Percentiles rank a stretch among this genome's conserved stretches.
Conservation (phyloP, 306 rosid species). For the Trichosanthes truncata region DNA sequence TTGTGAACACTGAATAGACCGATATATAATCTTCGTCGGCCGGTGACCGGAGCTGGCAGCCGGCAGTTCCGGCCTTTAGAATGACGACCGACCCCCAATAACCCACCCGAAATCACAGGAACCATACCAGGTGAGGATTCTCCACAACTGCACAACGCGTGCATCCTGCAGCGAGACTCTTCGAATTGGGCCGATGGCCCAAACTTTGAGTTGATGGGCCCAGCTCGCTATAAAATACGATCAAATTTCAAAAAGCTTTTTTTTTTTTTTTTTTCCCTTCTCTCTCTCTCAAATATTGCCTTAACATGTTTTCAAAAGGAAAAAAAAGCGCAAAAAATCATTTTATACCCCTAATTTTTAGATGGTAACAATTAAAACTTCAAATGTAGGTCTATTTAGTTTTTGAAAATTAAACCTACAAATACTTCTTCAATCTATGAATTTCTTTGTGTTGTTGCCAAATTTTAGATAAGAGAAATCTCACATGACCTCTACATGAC, state of each 20-base stretch:
- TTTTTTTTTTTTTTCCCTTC: too few species aligned
- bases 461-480: too few species aligned
- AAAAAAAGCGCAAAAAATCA: too few species aligned
- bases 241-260: neutral
- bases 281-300: too few species aligned
- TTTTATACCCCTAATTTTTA: too few species aligned
- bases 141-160: neutral
- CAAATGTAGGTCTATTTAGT: too few species aligned
- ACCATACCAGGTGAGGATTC: neutral
- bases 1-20: neutral
- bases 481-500: too few species aligned
- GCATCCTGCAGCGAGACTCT: neutral
- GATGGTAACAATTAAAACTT: too few species aligned
- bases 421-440: too few species aligned
- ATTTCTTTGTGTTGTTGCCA: too few species aligned
- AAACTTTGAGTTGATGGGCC: neutral
- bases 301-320: too few species aligned
- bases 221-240: neutral
- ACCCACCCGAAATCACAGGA: neutral
- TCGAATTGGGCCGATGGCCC: neutral
- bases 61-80: conserved; percentile 9
- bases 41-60: conserved; percentile 9
- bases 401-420: too few species aligned
- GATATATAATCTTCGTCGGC: neutral
- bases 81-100: neutral